A percentile compares a stretch with the other conserved stretches of the same genome.
Conservation (phyloP, 2,329 filamentous ascomycete genomes). For the Sarocladium kiliense region DNA sequence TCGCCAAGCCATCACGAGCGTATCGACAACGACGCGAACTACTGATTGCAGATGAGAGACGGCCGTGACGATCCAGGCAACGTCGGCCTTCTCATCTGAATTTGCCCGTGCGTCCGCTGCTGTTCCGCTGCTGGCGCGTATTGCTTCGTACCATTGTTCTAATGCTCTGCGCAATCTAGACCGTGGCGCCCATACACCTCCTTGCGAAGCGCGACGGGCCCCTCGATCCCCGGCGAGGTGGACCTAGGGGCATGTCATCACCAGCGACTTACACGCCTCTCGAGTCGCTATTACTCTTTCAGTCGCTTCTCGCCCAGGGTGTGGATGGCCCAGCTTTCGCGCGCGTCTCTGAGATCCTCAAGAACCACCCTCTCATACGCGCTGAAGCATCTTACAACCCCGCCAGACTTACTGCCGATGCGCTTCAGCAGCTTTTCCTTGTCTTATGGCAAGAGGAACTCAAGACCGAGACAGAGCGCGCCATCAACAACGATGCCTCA, state of each 20-base stretch:
- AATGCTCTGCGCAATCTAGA: slow-evolving; percentile 19
- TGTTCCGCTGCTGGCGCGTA: background rate
- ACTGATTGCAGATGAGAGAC: background rate
- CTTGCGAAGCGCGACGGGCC: slow-evolving; percentile 46
- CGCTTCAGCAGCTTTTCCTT: slow-evolving; percentile 74
- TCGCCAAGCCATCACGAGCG: background rate
- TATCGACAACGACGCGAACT: background rate
- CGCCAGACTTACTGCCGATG: slow-evolving; percentile 68
- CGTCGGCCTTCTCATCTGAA: background rate
- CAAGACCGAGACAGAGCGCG: slow-evolving; percentile 40
- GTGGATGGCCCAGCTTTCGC: slow-evolving; percentile 61
- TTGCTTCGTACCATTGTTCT: background rate
- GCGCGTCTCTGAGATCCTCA: slow-evolving; percentile 69
- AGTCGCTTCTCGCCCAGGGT: slow-evolving; percentile 67
- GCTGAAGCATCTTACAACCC: slow-evolving; percentile 68
- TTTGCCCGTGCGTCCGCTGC: background rate
- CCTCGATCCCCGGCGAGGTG: slow-evolving; percentile 53
- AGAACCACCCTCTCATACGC: slow-evolving; percentile 67
- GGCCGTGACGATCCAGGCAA: background rate
- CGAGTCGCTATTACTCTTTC: slow-evolving; percentile 82
- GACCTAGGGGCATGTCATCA: slow-evolving; percentile 47
- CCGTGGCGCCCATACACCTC: slow-evolving; percentile 52
- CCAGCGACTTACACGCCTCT: slow-evolving; percentile 70
- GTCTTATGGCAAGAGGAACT: slow-evolving; percentile 71
- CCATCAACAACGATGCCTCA: slow-evolving; percentile 2